phyloP scores from a whole-genome alignment of 2,329 filamentous ascomycete species.

The Aspergillus pseudotamarii region DNA sequence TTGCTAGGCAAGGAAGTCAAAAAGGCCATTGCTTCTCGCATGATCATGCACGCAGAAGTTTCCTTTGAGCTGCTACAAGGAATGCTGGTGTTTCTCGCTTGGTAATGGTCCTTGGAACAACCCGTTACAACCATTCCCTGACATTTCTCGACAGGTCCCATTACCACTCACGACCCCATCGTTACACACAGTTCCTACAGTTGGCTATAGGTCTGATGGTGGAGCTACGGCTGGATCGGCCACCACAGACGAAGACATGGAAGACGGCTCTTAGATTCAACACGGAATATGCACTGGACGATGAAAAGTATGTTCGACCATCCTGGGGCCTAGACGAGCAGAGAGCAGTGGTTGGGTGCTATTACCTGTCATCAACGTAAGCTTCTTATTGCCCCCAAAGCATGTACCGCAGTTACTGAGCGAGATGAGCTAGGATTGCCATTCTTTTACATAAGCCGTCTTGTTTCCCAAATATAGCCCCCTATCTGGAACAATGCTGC shows the following conservation, averaged over 20 bases:
- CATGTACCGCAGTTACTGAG: too few relatives aligned
- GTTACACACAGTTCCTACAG: conserved; percentile 39
- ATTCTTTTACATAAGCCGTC: conserved; percentile 37
- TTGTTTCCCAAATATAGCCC: conserved; percentile 34
- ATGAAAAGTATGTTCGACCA: conserved; percentile 4
- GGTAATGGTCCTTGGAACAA: conserved; percentile 21
- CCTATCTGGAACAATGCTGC: conserved; percentile 43
- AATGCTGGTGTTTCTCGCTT: conserved; percentile 40
- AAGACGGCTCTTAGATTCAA: conserved; percentile 30
- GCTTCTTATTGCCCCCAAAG: background rate
- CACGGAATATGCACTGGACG: conserved; percentile 22
- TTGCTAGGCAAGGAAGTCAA: conserved; percentile 35
- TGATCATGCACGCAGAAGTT: conserved; percentile 35
- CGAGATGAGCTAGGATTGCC: conserved; percentile 20
- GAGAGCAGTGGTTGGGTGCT: conserved; percentile 48
- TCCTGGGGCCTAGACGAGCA: conserved; percentile 45
- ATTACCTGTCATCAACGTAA: conserved; percentile 48
- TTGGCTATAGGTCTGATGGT: conserved; percentile 40
- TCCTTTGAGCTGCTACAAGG: conserved; percentile 46
- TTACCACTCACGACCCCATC: conserved; percentile 34
- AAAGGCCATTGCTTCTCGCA: conserved; percentile 32
- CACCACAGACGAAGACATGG: conserved; percentile 30
- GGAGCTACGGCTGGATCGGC: conserved; percentile 35
- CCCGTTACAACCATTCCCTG: background rate
- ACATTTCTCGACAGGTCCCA: conserved; percentile 29